Base-by-base conservation (phyloP, 1,284 basidiomycete species). In the Puccinia horiana region DNA sequence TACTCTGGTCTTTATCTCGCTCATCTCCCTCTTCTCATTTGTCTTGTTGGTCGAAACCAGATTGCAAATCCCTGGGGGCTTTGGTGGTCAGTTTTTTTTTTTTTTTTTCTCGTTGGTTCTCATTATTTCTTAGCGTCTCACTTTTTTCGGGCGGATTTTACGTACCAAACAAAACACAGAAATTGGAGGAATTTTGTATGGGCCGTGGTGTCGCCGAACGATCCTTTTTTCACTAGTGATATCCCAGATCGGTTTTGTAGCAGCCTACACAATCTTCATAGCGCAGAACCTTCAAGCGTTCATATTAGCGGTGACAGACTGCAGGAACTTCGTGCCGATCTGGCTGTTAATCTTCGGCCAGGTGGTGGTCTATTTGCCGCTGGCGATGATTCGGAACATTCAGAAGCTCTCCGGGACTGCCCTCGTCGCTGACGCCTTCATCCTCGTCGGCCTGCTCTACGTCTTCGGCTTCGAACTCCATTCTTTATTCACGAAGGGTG, bases 1-100 rank as follows among this genome's bases (percentile, higher is more conserved):
- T 70, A 91, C 93, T 2, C 91, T 99, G 84, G 89, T 92, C 29
- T 89, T 91, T 84, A 94, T 99, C 84, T 95, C 96, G 12, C 87
- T 92, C 70, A 92, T 98, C 77, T 98, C 95, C 2, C 88, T 99
- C 1, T 95, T 94, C 88, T 95, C 95, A 0, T 99, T 99, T 91
- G 88, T 99, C 35, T 90, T 99, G 0, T 91, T 99, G 54, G 92
- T 98, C 65, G 90, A 93, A 87, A 92, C 95, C 58, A 95, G 98
- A 85, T 91, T 94, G 83, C 92, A 92, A 58, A 93, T 98, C 14
- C 92, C 93, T 3, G 96, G 95, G 20, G 94, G 93, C 84, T 99
- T 98, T 85, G 96, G 96, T 87, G 94, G 94, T 93, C 84, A 80
- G 90, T 85, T 67, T 18, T 5, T 4, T 18, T 54, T 52, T 67